Base-by-base conservation (phyloP, 371 early-diverging fungal species). In the Encephalitozoon hellem region DNA sequence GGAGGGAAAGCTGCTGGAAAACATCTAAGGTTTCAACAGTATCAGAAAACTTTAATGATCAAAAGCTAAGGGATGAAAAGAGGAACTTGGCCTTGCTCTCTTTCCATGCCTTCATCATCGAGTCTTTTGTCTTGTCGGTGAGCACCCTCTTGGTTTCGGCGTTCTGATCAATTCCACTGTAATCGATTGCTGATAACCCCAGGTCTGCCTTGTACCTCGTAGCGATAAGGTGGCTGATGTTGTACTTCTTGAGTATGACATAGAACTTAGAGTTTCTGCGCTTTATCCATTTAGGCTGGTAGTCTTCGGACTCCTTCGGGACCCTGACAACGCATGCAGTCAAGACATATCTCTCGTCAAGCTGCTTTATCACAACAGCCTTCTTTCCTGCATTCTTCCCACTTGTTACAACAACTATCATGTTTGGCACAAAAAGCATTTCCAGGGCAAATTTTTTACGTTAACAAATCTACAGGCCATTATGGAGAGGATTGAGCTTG, bases 351-450 rank as follows among this genome's bases (percentile, higher is more conserved):
- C 63, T 77, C 15, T 79, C 73, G 5, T 71, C 71, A 28, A 78
- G 30, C 4, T 66, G 76, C 8, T 80, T 80, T 38, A 83, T 42
- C 28, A 84, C 76, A 12, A 81, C 77, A 8, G 67, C 85, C 51
- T 84, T 84, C 38, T 74, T 72, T 21, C 83, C 81, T 49, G 85
- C 85, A 34, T 77, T 76, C 67, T 79, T 77, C 67, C 85, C 85
- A 23, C 41, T 49, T 41, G 71, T 76, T 6, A 77, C 41, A 15
- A 82, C 65, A 34, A 78, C 82, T 2, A 77, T 69, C 76, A 75
- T 81, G 59, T 78, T 78, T 52, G 42, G 54, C 21, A 77, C 72
- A 38, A 81, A 76, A 9, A 78, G 21, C 81, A 78, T 80, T 47
- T 67, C 64, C 11, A 32, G 67, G 66, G 79, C 65, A 39, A 26